phyloP scores from a whole-genome alignment of 2,329 filamentous ascomycete species.

The Simplicillium aogashimaense region DNA sequence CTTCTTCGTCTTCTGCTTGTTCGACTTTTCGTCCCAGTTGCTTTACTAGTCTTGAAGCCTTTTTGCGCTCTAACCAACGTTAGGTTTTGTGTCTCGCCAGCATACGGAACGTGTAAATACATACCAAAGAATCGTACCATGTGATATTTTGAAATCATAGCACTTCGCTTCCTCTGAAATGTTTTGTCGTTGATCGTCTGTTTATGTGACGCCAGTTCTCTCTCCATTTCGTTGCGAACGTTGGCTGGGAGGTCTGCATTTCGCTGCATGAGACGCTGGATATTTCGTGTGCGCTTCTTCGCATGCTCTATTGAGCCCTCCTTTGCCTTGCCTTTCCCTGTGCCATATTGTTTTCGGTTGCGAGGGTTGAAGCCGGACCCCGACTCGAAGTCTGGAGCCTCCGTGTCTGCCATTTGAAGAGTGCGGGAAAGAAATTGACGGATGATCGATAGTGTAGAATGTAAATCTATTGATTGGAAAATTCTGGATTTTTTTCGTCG shows the following conservation, averaged over 20 bases:
- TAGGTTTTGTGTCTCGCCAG: neutral
- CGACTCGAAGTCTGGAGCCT: neutral
- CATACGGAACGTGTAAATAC: conserved; percentile 11
- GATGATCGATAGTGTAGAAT: too few species aligned
- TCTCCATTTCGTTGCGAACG: conserved; percentile 58
- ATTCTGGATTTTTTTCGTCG: too few species aligned
- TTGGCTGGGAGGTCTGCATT: conserved; percentile 56
- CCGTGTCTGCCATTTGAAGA: neutral
- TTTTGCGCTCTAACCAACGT: conserved; percentile 53
- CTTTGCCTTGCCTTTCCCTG: conserved; percentile 30
- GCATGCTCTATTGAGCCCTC: conserved; percentile 46
- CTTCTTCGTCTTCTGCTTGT: conserved; percentile 37
- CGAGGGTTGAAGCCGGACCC: conserved; percentile 8
- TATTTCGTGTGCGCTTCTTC: conserved; percentile 62
- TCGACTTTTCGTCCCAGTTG: conserved; percentile 50
- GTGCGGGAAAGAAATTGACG: too few species aligned
- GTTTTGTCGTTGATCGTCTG: conserved; percentile 51
- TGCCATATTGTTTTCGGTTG: conserved; percentile 22
- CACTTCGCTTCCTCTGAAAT: conserved; percentile 50
- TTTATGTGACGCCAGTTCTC: conserved; percentile 58
- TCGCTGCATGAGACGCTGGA: conserved; percentile 55
- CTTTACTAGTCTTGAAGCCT: conserved; percentile 58
- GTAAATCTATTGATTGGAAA: too few species aligned
- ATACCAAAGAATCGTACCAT: conserved; percentile 78
- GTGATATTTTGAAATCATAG: conserved; percentile 72